These are phyloP conservation scores for Phytophthora hybrid DNA, from an alignment of 352 stramenopile genomes.

Conservation along the genomic window DNA sequence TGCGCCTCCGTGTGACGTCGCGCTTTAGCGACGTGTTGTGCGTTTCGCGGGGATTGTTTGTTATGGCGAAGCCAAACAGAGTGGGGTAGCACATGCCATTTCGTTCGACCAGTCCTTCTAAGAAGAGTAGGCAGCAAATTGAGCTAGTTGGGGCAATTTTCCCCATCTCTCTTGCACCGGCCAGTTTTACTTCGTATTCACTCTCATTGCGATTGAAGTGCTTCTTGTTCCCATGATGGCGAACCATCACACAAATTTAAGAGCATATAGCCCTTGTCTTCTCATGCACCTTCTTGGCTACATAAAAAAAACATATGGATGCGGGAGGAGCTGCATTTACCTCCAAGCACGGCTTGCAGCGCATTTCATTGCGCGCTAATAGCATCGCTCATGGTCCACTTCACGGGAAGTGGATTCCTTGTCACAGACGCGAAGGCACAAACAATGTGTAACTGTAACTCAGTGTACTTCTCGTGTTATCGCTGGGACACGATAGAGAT, in stretches of 20 bases:
- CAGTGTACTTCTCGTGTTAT: background rate
- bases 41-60: constrained; percentile 38
- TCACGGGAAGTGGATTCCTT: constrained; percentile 1
- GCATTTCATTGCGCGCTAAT: constrained; percentile 20
- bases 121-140: constrained; percentile 12
- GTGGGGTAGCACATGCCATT: constrained; percentile 18
- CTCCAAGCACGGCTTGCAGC: constrained; percentile 1
- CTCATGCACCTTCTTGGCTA: constrained; percentile 40
- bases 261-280: constrained; percentile 3
- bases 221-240: constrained; percentile 2
- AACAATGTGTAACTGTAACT: background rate
- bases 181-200: background rate
- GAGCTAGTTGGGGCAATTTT: background rate
- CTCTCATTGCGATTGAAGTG: constrained; percentile 10
- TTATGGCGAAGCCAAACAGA: constrained; percentile 23
- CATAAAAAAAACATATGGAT: constrained; percentile 47
- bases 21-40: constrained; percentile 40
- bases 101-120: constrained; percentile 12
- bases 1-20: constrained; percentile 25
- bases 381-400: constrained; percentile 23
- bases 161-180: constrained; percentile 3
- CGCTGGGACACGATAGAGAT: no score
- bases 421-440: background rate
- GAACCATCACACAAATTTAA: background rate
- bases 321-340: background rate